These are phyloP conservation scores for thale cress (Arabidopsis thaliana) DNA, from an alignment of 345 rosid species.

Conservation along the genomic window TAIR10.1 NC_003074.8:19820501-19821000, in stretches of 20 bases:
- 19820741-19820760: neutral
- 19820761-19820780: slow-evolving; percentile 1
- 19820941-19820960: neutral
- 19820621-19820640: neutral
- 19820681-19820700: slow-evolving; percentile 24
- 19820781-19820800: slow-evolving; percentile 94
- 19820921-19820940: neutral
- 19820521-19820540: neutral
- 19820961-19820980: slow-evolving; percentile 7
- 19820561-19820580: neutral
- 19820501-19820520: neutral
- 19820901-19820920: slow-evolving; percentile 24
- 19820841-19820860: slow-evolving; percentile 98
- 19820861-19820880: slow-evolving; percentile 91
- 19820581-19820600: slow-evolving; percentile 4
- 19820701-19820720: slow-evolving; percentile 1
- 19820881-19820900: slow-evolving; percentile 76
- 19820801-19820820: slow-evolving; percentile 85
- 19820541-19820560: slow-evolving; percentile 8
- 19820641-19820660: neutral
- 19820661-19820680: slow-evolving; percentile 7
- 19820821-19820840: slow-evolving; percentile 83
- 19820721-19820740: slow-evolving; percentile 1
- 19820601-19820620: slow-evolving; percentile 6
- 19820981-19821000: slow-evolving; percentile 1